Evolutionary conservation across 495 filamentous ascomycete species (phyloP), one percentile per base, ranked within the genome.

Genomic region (Penicillium roqueforti): DNA sequence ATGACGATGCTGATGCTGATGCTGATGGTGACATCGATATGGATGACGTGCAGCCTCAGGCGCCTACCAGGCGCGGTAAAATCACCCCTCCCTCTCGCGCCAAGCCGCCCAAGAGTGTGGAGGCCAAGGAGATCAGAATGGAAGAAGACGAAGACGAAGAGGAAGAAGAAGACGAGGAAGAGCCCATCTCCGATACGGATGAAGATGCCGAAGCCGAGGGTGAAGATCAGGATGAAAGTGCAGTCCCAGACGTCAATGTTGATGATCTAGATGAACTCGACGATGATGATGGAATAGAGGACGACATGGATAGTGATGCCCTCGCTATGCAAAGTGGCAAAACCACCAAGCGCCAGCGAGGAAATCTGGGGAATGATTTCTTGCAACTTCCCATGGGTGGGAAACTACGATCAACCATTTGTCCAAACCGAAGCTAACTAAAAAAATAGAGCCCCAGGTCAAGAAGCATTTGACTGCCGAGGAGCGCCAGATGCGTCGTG

Each of bases 381-480:
- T 68, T 97, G 69, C 90, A 95, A 61, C 75, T 98, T 9, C 92
- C 91, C 2, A 93, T 96, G 77, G 84, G 84, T 84, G 76, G 57
- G 73, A 55, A 36, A 42, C 48, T 40, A 11, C 26, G 19, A 4
- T 28, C n/a, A 38, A 18, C 13, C 34, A 29, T 19, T 5, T 3
- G 14, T 19, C 16, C 38, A 23, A 26, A 28, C 23, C 16, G 36
- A 22, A 43, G 39, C 63, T 69, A 46, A 69, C 47, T n/a, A 7
- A 9, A 23, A 51, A 18, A 51, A 50, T 72, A 92, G 91, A 95
- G 72, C 89, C 92, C 20, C 91, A 95, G 77, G 87, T 87, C 50
- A 97, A 97, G 73, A 95, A 95, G 64, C 82, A 87, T 62, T 71
- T 97, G 37, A 96, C 92, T 1, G 92, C 90, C 0, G 93, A 97